These are phyloP conservation scores for Cardiospermum halicacabum DNA, from an alignment of 345 rosid genomes.

Conservation along the genomic window DNA sequence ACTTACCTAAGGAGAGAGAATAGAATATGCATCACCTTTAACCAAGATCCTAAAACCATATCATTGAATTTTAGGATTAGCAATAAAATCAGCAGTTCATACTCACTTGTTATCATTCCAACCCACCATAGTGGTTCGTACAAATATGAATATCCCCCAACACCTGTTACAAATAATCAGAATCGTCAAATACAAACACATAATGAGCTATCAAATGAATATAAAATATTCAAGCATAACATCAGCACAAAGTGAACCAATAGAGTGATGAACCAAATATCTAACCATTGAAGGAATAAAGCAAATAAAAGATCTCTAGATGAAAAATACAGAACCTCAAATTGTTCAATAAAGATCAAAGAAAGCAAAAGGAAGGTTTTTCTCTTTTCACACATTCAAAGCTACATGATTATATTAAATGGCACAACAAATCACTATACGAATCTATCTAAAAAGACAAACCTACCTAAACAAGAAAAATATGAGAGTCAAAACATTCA, in stretches of 20 bases:
- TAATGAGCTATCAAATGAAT: neutral
- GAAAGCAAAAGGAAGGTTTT: neutral
- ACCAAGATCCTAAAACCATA: neutral
- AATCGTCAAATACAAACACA: neutral
- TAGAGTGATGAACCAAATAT: conserved; percentile 1
- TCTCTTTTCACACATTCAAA: neutral
- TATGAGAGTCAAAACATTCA: neutral
- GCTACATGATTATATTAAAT: neutral
- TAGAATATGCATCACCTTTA: neutral
- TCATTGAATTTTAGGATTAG: neutral
- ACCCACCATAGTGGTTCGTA: conserved; percentile 98
- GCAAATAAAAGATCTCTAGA: neutral
- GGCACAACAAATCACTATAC: neutral
- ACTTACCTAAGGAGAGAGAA: neutral
- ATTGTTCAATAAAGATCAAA: neutral
- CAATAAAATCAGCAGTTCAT: neutral
- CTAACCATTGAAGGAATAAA: neutral
- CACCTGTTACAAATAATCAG: conserved; percentile 38
- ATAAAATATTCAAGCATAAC: neutral
- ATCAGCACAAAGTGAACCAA: neutral
- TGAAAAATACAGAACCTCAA: neutral
- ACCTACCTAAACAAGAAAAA: neutral
- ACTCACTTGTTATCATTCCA: conserved; percentile 97
- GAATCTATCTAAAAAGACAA: neutral
- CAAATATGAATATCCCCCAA: conserved; percentile 92